These are phyloP conservation scores for Magnusiomyces fungicola DNA, from an alignment of 1,139 yeast genomes.

Conservation along the genomic window DNA sequence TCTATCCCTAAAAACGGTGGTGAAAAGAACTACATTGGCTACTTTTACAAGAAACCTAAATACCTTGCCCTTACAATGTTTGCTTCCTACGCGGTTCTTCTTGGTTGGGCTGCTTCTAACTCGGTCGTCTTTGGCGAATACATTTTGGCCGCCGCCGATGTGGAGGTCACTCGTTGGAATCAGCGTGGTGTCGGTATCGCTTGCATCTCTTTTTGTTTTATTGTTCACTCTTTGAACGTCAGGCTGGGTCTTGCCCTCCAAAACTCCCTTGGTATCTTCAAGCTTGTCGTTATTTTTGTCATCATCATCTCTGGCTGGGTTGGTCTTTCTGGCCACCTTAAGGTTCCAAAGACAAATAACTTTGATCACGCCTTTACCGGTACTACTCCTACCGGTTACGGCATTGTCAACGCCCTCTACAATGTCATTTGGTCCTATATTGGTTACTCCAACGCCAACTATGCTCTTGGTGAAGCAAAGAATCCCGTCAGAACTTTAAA, in stretches of 20 bases:
- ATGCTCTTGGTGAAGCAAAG: constrained; percentile 73
- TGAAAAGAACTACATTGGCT: constrained; percentile 76
- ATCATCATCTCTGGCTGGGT: constrained; percentile 77
- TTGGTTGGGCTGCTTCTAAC: constrained; percentile 85
- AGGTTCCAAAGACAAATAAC: constrained; percentile 44
- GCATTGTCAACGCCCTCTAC: constrained; percentile 69
- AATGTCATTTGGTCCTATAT: constrained; percentile 73
- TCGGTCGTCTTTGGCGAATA: constrained; percentile 46
- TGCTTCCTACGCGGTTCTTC: constrained; percentile 64
- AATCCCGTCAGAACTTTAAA: constrained; percentile 62
- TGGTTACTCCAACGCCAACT: constrained; percentile 55
- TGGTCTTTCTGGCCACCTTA: constrained; percentile 60
- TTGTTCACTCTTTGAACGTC: constrained; percentile 55
- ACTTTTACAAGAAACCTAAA: constrained; percentile 59
- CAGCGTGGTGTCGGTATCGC: constrained; percentile 70
- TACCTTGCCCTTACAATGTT: constrained; percentile 68
- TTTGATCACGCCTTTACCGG: constrained; percentile 57
- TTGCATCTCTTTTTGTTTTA: constrained; percentile 64
- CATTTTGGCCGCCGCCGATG: constrained; percentile 61
- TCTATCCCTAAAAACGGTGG: constrained; percentile 86
- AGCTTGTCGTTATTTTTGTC: constrained; percentile 57
- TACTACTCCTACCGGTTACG: constrained; percentile 65
- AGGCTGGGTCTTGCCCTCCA: constrained; percentile 62
- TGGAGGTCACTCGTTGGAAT: constrained; percentile 63
- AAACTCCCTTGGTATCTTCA: constrained; percentile 63